These are phyloP conservation scores for Nidula niveotomentosa DNA, from an alignment of 1,284 basidiomycete species.

Conservation along the genomic window DNA sequence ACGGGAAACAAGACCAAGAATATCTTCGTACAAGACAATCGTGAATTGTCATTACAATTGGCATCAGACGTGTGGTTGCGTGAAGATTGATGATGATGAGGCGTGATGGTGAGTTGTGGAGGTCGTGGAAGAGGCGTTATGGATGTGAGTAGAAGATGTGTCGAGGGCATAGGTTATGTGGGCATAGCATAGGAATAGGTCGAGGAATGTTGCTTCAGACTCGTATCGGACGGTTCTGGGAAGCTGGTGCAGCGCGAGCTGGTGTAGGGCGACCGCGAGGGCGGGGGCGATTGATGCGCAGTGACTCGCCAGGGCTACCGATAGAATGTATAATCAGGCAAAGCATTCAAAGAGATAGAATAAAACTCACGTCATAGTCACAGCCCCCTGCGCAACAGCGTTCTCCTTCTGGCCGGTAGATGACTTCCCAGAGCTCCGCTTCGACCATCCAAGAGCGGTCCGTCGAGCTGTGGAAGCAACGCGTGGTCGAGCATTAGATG, in stretches of 20 bases:
- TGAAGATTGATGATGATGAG: not conserved
- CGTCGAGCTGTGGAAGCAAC: conserved; percentile 57
- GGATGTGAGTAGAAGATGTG: not conserved
- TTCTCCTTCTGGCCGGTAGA: conserved; percentile 56
- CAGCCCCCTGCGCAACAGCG: conserved; percentile 31
- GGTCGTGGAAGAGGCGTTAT: not conserved
- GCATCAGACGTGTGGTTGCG: not conserved
- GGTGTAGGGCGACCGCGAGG: conserved; percentile 52
- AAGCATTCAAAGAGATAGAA: not conserved
- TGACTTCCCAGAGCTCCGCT: conserved; percentile 41
- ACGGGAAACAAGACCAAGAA: not conserved
- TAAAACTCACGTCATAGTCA: conserved; percentile 53
- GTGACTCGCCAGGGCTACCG: conserved; percentile 54
- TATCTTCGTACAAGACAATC: not conserved
- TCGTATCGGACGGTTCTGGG: conserved; percentile 32
- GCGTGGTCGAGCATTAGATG: conserved; percentile 41
- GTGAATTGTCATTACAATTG: not conserved
- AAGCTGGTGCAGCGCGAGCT: conserved; percentile 15
- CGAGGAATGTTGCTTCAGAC: conserved; percentile 18
- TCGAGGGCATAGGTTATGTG: not conserved
- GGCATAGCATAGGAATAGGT: not conserved
- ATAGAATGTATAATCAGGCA: not conserved
- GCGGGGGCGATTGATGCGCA: conserved; percentile 67
- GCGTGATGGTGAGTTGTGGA: not conserved
- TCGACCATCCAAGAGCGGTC: conserved; percentile 59